A percentile compares a stretch with the other conserved stretches of the same genome.
phyloP scores from a whole-genome alignment of 2,329 filamentous ascomycete genomes.

The Purpureocillium lavendulum region DNA sequence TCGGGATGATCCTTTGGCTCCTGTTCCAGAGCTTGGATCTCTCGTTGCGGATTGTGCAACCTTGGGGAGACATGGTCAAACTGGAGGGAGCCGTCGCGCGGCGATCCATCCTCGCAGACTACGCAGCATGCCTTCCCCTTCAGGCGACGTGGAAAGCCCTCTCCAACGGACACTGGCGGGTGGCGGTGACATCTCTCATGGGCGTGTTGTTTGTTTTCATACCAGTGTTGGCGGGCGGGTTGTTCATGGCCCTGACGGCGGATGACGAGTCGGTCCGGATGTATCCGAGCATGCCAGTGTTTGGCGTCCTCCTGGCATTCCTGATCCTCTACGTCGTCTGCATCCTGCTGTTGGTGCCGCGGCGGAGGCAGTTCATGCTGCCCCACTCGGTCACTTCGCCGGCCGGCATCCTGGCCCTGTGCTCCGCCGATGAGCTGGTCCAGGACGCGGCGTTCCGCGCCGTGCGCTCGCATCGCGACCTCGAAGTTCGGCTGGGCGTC shows the following conservation, averaged over 20 bases:
- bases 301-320: slow-evolving; percentile 64
- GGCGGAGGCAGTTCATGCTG: slow-evolving; percentile 52
- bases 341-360: slow-evolving; percentile 53
- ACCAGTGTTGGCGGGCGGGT: slow-evolving; percentile 59
- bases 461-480: slow-evolving; percentile 56
- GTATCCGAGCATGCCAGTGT: slow-evolving; percentile 65
- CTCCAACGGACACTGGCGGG: slow-evolving; percentile 54
- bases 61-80: slow-evolving; percentile 56
- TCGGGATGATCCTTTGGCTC: slow-evolving; percentile 61
- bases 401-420: slow-evolving; percentile 69
- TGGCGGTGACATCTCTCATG: slow-evolving; percentile 53
- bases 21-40: slow-evolving; percentile 60
- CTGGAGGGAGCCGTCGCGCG: slow-evolving; percentile 53
- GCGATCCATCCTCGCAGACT: slow-evolving; percentile 60
- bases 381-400: slow-evolving; percentile 67
- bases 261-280: slow-evolving; percentile 47
- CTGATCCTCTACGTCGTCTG: slow-evolving; percentile 61
- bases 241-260: slow-evolving; percentile 66
- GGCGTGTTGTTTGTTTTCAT: slow-evolving; percentile 52
- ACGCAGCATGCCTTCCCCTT: slow-evolving; percentile 57
- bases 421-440: slow-evolving; percentile 64
- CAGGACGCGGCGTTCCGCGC: slow-evolving; percentile 66
- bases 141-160: slow-evolving; percentile 49
- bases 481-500: slow-evolving; percentile 60
- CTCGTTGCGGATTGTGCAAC: slow-evolving; percentile 56